These are phyloP conservation scores for Camellia granthamiana DNA, from an alignment of 148 eudicot genomes.

Conservation along the genomic window DNA sequence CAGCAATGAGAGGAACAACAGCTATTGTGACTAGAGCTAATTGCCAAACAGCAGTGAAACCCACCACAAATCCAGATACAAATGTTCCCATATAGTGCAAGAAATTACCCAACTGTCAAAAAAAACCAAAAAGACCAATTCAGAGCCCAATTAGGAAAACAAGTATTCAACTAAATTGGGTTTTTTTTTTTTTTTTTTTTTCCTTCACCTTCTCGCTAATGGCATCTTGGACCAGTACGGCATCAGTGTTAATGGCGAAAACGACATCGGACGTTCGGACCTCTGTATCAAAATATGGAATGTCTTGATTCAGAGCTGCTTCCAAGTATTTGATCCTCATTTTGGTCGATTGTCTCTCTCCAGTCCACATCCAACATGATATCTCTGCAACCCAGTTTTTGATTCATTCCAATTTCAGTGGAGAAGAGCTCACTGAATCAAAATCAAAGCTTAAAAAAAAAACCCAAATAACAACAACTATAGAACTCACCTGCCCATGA, in stretches of 20 bases:
- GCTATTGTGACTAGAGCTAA: conserved; percentile 91
- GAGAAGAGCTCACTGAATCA: not conserved
- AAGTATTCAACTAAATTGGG: not conserved
- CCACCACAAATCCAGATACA: conserved; percentile 93
- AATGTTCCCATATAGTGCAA: conserved; percentile 96
- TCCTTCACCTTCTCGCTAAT: conserved; percentile 88
- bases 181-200: not conserved
- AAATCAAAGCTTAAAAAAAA: not conserved
- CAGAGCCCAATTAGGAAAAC: not conserved
- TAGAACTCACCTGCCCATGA: conserved; percentile 87
- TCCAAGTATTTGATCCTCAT: conserved; percentile 96
- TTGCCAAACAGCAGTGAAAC: conserved; percentile 99
- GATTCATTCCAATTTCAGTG: conserved; percentile 5
- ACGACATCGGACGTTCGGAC: conserved; percentile 95
- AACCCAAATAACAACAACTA: not conserved
- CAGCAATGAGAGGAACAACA: conserved; percentile 89
- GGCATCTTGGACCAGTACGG: conserved; percentile 97
- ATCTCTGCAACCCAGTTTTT: conserved; percentile 55
- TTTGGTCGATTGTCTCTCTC: conserved; percentile 93
- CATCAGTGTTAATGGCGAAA: conserved; percentile 93
- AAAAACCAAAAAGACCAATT: not conserved
- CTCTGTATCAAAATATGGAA: conserved; percentile 88
- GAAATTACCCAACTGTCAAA: conserved; percentile 89
- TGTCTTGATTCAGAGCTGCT: conserved; percentile 93
- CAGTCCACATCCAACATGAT: conserved; percentile 99